These are phyloP conservation scores for Herpotrichia juniperi DNA, from an alignment of 2,329 filamentous ascomycete genomes.

Conservation along the genomic window DNA sequence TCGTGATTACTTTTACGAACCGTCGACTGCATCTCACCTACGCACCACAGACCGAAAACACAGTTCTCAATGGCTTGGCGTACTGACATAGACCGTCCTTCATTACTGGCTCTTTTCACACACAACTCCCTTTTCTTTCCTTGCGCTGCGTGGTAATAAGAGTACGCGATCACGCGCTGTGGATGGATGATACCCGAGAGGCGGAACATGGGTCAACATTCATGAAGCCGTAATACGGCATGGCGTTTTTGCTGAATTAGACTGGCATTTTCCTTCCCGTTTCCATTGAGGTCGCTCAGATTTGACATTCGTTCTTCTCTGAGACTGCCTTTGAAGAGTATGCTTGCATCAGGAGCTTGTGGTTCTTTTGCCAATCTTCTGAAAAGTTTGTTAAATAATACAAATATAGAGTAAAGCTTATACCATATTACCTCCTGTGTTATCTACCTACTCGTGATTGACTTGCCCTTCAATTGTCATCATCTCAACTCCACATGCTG, in stretches of 20 bases:
- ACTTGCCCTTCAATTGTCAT: too few species aligned
- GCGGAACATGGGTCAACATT: slow-evolving; percentile 25
- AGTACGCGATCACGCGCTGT: slow-evolving; percentile 19
- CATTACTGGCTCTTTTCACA: slow-evolving; percentile 8
- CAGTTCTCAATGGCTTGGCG: slow-evolving; percentile 20
- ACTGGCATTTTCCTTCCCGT: slow-evolving; percentile 34
- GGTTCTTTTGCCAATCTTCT: slow-evolving; percentile 20
- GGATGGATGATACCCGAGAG: slow-evolving; percentile 39
- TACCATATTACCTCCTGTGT: not conserved
- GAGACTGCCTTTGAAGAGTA: slow-evolving; percentile 4
- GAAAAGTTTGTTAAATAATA: slow-evolving; percentile 36
- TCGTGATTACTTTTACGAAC: slow-evolving; percentile 1
- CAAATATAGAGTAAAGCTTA: slow-evolving; percentile 28
- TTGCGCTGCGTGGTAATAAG: slow-evolving; percentile 11
- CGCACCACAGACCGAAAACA: not conserved
- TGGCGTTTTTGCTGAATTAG: slow-evolving; percentile 25
- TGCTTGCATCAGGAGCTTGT: slow-evolving; percentile 31
- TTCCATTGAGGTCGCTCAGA: not conserved
- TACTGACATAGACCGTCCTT: slow-evolving; percentile 31
- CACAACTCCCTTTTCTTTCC: slow-evolving; percentile 2
- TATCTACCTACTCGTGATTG: too few species aligned
- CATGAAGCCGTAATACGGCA: slow-evolving; percentile 13
- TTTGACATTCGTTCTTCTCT: slow-evolving; percentile 1
- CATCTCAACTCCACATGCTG: too few species aligned
- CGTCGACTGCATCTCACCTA: not conserved